Evolutionary conservation across 148 eudicot species (phyloP), one percentile per base, ranked within the genome.

Genomic region (Cornus controversa): DNA sequence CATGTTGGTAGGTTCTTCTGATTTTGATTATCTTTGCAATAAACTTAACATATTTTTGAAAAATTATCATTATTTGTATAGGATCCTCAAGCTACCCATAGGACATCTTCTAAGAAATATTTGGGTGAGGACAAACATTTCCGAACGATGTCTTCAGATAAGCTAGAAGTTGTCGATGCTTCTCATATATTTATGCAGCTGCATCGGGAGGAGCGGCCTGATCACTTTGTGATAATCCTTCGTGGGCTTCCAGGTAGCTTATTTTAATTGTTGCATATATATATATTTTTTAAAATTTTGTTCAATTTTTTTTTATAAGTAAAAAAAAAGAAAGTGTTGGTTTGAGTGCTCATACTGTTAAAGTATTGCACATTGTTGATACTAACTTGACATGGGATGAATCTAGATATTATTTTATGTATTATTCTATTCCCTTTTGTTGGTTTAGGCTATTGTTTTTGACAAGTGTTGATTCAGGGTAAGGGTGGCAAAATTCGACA

Each of bases 241-340:
- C 94, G 99, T 16, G 99, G 99, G 27, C 91, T 96, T 86, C 99
- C 99, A 84, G 99, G 99, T 96, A 82, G 24, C 31, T 60, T 57
- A 27, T 22, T 26, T 28, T 70, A 66, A 11, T n/a, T n/a, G n/a
- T n/a, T n/a, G n/a, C n/a, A n/a, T n/a, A n/a, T n/a, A n/a, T n/a
- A n/a, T n/a, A n/a, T n/a, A n/a, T n/a, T n/a, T n/a, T n/a, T 76
- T 42, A 2, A 0, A 1, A 0, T 2, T 0, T 66, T 50, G 40
- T 53, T 84, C 22, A 25, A 71, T 68, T 20, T 42, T n/a, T 5
- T 28, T 53, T 11, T 31, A 8, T 71, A 34, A 60, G n/a, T n/a
- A n/a, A n/a, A n/a, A n/a, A n/a, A n/a, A n/a, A n/a, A n/a, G n/a
- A n/a, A n/a, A n/a, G n/a, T n/a, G n/a, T n/a, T n/a, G n/a, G n/a